A percentile compares a stretch with the other conserved stretches of the same genome.
phyloP scores from a whole-genome alignment of 768 basidiomycete species.

The Psilocybe azurescens region DNA sequence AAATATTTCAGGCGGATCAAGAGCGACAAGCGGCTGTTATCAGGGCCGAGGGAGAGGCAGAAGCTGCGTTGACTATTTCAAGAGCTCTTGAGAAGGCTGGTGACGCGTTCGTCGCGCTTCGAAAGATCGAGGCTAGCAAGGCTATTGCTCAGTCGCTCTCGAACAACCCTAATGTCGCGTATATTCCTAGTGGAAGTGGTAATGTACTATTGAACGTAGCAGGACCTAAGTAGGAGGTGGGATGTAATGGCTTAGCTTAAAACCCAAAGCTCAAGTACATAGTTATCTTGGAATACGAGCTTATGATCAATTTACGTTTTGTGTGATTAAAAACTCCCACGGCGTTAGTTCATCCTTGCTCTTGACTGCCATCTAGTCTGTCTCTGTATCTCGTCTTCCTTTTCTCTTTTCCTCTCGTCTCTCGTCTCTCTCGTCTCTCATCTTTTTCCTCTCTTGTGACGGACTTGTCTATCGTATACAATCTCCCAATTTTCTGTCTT shows the following conservation, averaged over 20 bases:
- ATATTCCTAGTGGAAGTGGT: slow-evolving; percentile 80
- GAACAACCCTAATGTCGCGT: slow-evolving; percentile 84
- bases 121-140: slow-evolving; percentile 98
- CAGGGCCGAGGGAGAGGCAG: slow-evolving; percentile 97
- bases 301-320: slow-evolving; percentile 27
- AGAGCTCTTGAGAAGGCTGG: slow-evolving; percentile 91
- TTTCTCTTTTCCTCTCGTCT: slow-evolving; percentile 53
- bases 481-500: slow-evolving; percentile 56
- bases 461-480: slow-evolving; percentile 60
- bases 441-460: slow-evolving; percentile 59
- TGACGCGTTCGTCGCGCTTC: slow-evolving; percentile 92
- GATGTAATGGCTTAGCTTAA: slow-evolving; percentile 8
- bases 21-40: slow-evolving; percentile 98
- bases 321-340: slow-evolving; percentile 46
- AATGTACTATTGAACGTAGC: slow-evolving; percentile 88
- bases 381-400: slow-evolving; percentile 47
- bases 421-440: slow-evolving; percentile 44
- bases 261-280: slow-evolving; percentile 7
- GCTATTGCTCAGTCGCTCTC: slow-evolving; percentile 91
- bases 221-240: slow-evolving; percentile 46
- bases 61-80: slow-evolving; percentile 94
- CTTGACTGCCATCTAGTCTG: slow-evolving; percentile 54
- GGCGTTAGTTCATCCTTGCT: slow-evolving; percentile 41
- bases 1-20: slow-evolving; percentile 83
- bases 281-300: slow-evolving; percentile 4